Evolutionary conservation across 2,329 filamentous ascomycete species (phyloP).

Genomic region (Lojkania enalia): DNA sequence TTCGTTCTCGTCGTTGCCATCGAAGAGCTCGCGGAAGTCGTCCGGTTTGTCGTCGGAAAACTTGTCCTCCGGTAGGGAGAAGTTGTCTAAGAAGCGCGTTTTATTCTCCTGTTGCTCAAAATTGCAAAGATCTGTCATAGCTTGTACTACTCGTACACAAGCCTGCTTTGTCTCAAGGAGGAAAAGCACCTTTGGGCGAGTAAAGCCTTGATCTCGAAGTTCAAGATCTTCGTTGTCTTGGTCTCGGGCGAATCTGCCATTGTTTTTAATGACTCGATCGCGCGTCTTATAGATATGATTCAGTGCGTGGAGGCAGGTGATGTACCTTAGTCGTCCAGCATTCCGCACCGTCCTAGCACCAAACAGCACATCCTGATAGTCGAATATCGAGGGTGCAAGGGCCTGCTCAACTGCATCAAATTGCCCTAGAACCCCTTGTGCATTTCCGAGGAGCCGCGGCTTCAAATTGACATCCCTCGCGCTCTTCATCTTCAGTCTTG

Average conservation of each 20-base stretch:
- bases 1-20: constrained; percentile 95
- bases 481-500: constrained; percentile 27
- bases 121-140: constrained; percentile 73
- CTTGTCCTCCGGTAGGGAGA: constrained; percentile 68
- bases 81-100: constrained; percentile 86
- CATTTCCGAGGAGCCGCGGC: constrained; percentile 34
- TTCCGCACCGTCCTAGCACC: constrained; percentile 72
- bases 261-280: constrained; percentile 91
- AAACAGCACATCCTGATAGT: constrained; percentile 79
- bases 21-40: constrained; percentile 87
- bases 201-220: constrained; percentile 91
- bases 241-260: constrained; percentile 72
- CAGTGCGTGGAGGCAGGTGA: constrained; percentile 79
- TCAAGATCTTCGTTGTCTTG: constrained; percentile 66
- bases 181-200: constrained; percentile 88
- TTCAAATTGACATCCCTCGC: constrained; percentile 38
- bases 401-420: constrained; percentile 67
- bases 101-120: constrained; percentile 94
- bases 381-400: constrained; percentile 73
- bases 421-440: constrained; percentile 39
- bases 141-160: constrained; percentile 76
- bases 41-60: constrained; percentile 76
- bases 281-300: constrained; percentile 95
- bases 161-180: constrained; percentile 86
- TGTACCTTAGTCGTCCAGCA: constrained; percentile 67